These are phyloP conservation scores for Triticum aestivum DNA, from an alignment of 176 grass and related monocot species.

Conservation along the genomic window DNA sequence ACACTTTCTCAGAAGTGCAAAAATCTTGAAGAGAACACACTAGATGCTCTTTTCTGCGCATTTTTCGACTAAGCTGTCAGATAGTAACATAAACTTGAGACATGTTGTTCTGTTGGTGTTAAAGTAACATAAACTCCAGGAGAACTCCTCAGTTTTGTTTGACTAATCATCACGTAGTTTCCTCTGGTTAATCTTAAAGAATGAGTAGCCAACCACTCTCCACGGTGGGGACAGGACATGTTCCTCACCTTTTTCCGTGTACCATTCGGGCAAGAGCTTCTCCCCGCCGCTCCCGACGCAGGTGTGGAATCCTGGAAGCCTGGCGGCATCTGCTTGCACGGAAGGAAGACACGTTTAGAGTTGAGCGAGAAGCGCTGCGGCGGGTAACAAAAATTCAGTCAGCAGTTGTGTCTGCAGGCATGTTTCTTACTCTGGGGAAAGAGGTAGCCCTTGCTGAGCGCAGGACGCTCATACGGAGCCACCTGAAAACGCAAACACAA, in stretches of 20 bases:
- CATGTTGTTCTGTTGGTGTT: background rate
- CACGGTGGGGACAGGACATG: too few species aligned
- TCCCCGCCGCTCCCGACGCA: slow-evolving; percentile 87
- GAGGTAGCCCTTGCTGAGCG: slow-evolving; percentile 98
- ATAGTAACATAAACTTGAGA: background rate
- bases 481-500: slow-evolving; percentile 49
- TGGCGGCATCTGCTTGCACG: slow-evolving; percentile 61
- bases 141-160: too few species aligned
- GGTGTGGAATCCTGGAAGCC: slow-evolving; percentile 80
- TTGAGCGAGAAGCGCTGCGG: slow-evolving; percentile 23
- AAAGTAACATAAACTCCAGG: background rate
- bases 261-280: slow-evolving; percentile 86
- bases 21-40: background rate
- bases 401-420: background rate
- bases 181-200: too few species aligned
- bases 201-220: too few species aligned
- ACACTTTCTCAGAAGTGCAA: background rate
- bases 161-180: too few species aligned
- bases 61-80: background rate
- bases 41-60: background rate
- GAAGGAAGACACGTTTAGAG: background rate
- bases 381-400: background rate
- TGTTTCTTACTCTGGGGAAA: slow-evolving; percentile 69
- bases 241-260: slow-evolving; percentile 66
- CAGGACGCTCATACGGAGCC: slow-evolving; percentile 94